A percentile compares a stretch with the other conserved stretches of the same genome.
These are phyloP conservation scores for Kewa caespitosa DNA, from an alignment of 179 eudicot genomes.

Conservation along the genomic window DNA sequence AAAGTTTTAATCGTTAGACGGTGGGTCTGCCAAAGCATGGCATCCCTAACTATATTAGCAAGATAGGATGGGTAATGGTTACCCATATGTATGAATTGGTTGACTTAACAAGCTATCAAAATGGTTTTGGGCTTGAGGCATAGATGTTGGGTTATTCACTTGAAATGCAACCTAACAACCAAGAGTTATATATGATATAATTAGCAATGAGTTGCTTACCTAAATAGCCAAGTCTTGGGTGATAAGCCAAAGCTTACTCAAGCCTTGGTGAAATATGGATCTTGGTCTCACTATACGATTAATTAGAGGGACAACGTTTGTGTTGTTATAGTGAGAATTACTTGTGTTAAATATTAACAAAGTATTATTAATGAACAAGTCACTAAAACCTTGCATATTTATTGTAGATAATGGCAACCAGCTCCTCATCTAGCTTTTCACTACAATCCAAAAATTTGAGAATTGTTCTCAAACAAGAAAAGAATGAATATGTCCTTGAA, in stretches of 20 bases:
- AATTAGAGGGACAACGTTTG: background rate
- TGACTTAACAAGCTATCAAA: background rate
- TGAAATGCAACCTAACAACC: background rate
- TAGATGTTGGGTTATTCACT: background rate
- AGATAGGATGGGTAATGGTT: background rate
- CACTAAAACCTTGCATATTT: background rate
- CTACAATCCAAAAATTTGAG: background rate
- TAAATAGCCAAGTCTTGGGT: background rate
- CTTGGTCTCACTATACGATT: background rate
- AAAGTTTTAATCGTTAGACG: background rate
- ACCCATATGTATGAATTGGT: background rate
- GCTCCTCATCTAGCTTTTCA: background rate
- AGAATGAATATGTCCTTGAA: background rate
- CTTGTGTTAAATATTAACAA: background rate
- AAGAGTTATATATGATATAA: constrained; percentile 4
- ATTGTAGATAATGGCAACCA: background rate
- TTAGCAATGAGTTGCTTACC: background rate
- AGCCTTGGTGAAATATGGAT: background rate
- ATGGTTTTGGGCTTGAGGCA: background rate
- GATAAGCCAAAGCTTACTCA: background rate
- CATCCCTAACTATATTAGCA: background rate
- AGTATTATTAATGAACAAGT: background rate
- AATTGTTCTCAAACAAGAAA: constrained; percentile 2
- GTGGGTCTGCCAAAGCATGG: background rate
- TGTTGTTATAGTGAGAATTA: background rate